Percentiles rank a stretch among this genome's conserved stretches.
Evolutionary conservation across 768 basidiomycete genomes (phyloP).

Genomic region (Rhizopogon vinicolor): DNA sequence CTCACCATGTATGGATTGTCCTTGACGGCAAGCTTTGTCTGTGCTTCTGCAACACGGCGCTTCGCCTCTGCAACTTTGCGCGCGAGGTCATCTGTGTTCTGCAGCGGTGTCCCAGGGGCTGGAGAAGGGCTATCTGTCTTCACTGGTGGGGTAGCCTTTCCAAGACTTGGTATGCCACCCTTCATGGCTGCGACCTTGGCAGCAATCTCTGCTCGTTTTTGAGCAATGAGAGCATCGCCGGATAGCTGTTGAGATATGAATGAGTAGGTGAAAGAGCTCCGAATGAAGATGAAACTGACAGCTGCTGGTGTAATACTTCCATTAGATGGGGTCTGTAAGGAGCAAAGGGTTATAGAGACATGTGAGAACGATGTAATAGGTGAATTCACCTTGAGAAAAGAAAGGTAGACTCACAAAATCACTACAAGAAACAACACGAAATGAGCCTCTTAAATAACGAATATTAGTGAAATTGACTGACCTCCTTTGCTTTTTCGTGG

Average conservation of each 20-base stretch:
- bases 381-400: slow-evolving; percentile 68
- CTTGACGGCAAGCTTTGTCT: slow-evolving; percentile 67
- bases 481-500: slow-evolving; percentile 66
- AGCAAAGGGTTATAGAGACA: slow-evolving; percentile 64
- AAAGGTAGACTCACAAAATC: slow-evolving; percentile 62
- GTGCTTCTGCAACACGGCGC: slow-evolving; percentile 77
- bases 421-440: slow-evolving; percentile 32
- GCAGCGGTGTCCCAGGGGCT: slow-evolving; percentile 33
- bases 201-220: slow-evolving; percentile 79
- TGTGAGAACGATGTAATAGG: slow-evolving; percentile 51
- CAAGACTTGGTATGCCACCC: slow-evolving; percentile 29
- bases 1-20: slow-evolving; percentile 87
- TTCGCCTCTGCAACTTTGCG: slow-evolving; percentile 82
- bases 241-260: slow-evolving; percentile 31
- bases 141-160: slow-evolving; percentile 12
- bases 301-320: slow-evolving; percentile 34
- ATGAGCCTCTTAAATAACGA: slow-evolving; percentile 5
- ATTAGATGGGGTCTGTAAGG: slow-evolving; percentile 47
- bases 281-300: slow-evolving; percentile 34
- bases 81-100: slow-evolving; percentile 57
- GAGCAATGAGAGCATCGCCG: slow-evolving; percentile 67
- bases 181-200: slow-evolving; percentile 82
- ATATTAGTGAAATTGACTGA: slow-evolving; percentile 25
- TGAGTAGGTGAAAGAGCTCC: neutral
- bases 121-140: slow-evolving; percentile 29